Evolutionary conservation across 139 green algal genomes (phyloP), one percentile per base, ranked within the genome.

Genomic region (Asterochloris erici): DNA sequence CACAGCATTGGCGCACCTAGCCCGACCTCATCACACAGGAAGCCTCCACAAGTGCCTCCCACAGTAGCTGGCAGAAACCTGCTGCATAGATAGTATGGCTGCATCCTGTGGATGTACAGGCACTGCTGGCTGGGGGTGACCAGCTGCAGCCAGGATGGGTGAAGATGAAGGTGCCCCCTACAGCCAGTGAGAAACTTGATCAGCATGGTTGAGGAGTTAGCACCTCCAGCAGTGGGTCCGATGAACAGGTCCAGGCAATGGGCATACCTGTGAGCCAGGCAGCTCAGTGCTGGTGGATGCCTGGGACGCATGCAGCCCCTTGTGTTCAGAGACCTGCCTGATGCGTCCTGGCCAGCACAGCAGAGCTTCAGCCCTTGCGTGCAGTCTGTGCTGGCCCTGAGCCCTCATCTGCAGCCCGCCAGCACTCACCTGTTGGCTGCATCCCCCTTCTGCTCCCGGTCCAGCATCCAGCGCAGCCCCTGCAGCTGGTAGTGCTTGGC

Each of bases 401-500:
- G 17, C 17, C 66, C 21, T 76, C 15, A 12, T 54, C 28, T 54
- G 70, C 21, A 76, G 10, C 14, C n/a, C 17, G 24, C 70, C 47
- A 76, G 70, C 66, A 24, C 21, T 47, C 83, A 88, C 2, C 86
- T 83, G 63, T 64, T 88, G 26, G 85, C 17, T 0, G 89, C 89
- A 81, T 92, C 87, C 23, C 90, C 87, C 24, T 81, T 79, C 47
- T 63, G 61, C 83, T 94, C 90, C 1, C 90, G 85, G 12, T 82
- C 75, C 66, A 93, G 70, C 89, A 93, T 93, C 90, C 90, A 94
- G 54, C 86, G 73, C 78, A 94, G 85, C 15, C 88, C 90, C 69
- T 88, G 82, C 69, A 91, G 85, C 85, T 93, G 90, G 78, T 88
- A 93, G 38, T 79, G 84, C 81, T 92, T 93, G n/a, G 89, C 87